A percentile compares a stretch with the other conserved stretches of the same genome.
Evolutionary conservation across 1,284 basidiomycete species (phyloP).

Genomic region (Puccinia coronata): DNA sequence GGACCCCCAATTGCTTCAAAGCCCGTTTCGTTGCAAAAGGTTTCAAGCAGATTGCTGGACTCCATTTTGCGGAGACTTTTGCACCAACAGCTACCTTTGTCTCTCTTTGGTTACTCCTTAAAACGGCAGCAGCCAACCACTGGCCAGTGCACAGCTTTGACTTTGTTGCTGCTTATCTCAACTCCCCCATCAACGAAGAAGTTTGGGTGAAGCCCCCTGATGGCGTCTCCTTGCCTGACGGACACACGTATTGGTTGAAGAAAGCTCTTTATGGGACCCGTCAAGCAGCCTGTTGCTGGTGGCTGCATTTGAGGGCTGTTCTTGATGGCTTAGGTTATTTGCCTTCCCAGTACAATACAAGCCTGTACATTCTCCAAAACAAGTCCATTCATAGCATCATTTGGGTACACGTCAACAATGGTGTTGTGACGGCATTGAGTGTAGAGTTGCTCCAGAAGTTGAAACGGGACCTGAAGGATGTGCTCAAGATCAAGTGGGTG

Average conservation of each 20-base stretch:
- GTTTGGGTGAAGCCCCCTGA: not conserved
- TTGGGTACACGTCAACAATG: conserved; percentile 31
- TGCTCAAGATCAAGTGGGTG: not conserved
- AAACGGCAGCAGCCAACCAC: not conserved
- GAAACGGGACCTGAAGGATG: not conserved
- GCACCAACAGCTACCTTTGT: conserved; percentile 16
- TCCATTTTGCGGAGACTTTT: not conserved
- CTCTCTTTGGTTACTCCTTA: not conserved
- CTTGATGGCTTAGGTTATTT: not conserved
- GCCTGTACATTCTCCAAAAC: not conserved
- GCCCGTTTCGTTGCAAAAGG: conserved; percentile 14
- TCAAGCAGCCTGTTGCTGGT: conserved; percentile 22
- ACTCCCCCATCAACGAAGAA: conserved; percentile 13
- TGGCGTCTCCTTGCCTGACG: not conserved
- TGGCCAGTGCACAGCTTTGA: conserved; percentile 30
- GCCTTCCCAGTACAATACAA: not conserved
- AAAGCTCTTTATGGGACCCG: conserved; percentile 30
- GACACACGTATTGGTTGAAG: not conserved
- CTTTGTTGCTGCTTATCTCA: conserved; percentile 27
- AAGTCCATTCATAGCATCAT: not conserved
- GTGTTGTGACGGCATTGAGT: not conserved
- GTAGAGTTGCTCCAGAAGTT: not conserved
- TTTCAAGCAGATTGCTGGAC: not conserved
- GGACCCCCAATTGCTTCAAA: not conserved
- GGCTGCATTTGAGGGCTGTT: not conserved